These are phyloP conservation scores for Penicillium bovifimosum DNA, from an alignment of 495 filamentous ascomycete species.

Conservation along the genomic window DNA sequence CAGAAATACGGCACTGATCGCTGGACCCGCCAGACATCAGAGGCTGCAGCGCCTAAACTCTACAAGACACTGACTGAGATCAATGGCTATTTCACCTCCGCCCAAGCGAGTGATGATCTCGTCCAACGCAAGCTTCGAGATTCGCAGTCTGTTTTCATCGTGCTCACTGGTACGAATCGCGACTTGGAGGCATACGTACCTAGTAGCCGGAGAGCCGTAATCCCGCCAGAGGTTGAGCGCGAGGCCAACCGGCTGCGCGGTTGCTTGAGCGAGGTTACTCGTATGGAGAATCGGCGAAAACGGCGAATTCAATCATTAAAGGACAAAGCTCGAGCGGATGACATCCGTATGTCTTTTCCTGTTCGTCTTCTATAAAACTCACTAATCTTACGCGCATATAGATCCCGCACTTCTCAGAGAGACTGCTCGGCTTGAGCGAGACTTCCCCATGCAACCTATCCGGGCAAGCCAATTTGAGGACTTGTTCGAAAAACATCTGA, in stretches of 20 bases:
- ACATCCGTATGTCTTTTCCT: constrained; percentile 61
- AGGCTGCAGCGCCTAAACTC: constrained; percentile 64
- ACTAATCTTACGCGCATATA: constrained; percentile 14
- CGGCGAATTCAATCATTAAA: constrained; percentile 69
- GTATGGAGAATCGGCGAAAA: constrained; percentile 71
- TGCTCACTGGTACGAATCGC: constrained; percentile 72
- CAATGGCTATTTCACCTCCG: constrained; percentile 80
- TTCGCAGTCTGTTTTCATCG: constrained; percentile 63
- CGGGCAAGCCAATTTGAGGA: constrained; percentile 84
- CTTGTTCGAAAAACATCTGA: constrained; percentile 78
- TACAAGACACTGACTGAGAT: constrained; percentile 74
- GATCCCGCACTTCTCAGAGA: constrained; percentile 71
- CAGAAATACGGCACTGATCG: constrained; percentile 81
- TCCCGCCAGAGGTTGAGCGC: constrained; percentile 73
- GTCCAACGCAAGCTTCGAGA: constrained; percentile 74
- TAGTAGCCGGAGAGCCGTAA: constrained; percentile 68
- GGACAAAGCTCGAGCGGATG: constrained; percentile 76
- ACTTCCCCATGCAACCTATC: constrained; percentile 76
- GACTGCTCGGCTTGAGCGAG: constrained; percentile 76
- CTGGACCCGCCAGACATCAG: constrained; percentile 69
- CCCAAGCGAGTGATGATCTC: constrained; percentile 73
- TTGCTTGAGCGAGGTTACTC: constrained; percentile 73
- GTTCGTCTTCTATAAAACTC: not conserved
- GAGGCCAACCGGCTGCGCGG: constrained; percentile 68
- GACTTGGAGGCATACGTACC: constrained; percentile 85